Conservation (phyloP, 2,329 filamentous ascomycete species). For the Zarea fungicola region DNA sequence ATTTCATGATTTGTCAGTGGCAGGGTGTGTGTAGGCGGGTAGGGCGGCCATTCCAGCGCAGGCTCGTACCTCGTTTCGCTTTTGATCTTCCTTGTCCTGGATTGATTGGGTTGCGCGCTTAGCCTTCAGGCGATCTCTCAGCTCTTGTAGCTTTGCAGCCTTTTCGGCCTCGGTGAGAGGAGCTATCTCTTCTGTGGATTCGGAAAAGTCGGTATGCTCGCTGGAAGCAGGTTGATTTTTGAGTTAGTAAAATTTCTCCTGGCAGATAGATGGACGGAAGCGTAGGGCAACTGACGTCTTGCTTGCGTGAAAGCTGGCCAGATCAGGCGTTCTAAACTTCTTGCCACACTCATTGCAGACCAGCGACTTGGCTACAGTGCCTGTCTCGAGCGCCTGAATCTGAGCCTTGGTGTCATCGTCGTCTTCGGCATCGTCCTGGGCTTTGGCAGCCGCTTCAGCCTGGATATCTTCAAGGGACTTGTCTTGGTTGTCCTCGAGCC, state of each 20-base stretch:
- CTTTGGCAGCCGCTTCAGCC: constrained; percentile 31
- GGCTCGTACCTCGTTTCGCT: constrained; percentile 73
- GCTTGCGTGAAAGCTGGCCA: constrained; percentile 84
- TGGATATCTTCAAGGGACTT: constrained; percentile 79
- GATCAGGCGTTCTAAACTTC: constrained; percentile 73
- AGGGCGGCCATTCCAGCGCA: background rate
- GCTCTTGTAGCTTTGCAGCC: constrained; percentile 68
- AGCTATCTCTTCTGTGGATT: constrained; percentile 88
- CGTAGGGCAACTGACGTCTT: constrained; percentile 70
- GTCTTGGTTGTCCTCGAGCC: constrained; percentile 89
- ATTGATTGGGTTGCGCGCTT: constrained; percentile 66
- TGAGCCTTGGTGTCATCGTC: constrained; percentile 48
- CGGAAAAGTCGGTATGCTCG: constrained; percentile 83
- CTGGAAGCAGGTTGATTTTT: too few species aligned
- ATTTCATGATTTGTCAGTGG: constrained; percentile 7
- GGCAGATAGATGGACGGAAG: background rate
- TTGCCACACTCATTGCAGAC: constrained; percentile 95
- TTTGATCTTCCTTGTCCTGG: constrained; percentile 74
- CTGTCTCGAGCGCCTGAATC: constrained; percentile 62
- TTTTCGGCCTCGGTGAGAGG: constrained; percentile 91
- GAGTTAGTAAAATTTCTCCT: too few species aligned
- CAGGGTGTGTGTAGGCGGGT: constrained; percentile 8
- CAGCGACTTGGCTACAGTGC: constrained; percentile 63
- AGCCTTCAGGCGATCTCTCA: constrained; percentile 64
- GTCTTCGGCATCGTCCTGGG: constrained; percentile 40